Conservation (phyloP, 2,329 filamentous ascomycete genomes). For the Aotearoamyces nothofagi region DNA sequence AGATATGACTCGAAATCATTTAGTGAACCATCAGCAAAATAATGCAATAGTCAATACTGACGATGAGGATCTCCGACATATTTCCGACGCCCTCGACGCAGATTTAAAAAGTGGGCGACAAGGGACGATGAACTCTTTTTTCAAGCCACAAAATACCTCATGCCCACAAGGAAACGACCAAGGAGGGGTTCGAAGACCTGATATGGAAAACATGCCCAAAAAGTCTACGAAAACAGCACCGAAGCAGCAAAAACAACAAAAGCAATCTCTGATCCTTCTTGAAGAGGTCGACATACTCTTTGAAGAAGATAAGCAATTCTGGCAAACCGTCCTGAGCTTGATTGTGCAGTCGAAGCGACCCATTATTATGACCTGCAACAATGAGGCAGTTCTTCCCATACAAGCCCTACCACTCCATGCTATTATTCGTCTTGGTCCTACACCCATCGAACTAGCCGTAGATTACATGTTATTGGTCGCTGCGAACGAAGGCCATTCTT, state of each 20-base stretch:
- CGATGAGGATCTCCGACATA: conserved; percentile 20
- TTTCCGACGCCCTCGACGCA: conserved; percentile 30
- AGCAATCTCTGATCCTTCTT: conserved; percentile 84
- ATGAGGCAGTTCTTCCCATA: conserved; percentile 69
- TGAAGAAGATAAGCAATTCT: conserved; percentile 92
- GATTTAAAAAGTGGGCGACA: conserved; percentile 57
- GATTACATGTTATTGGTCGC: conserved; percentile 74
- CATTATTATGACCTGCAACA: conserved; percentile 89
- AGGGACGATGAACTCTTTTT: conserved; percentile 68
- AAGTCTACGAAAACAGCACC: conserved; percentile 3
- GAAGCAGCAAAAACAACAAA: conserved; percentile 36
- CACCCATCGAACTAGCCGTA: conserved; percentile 51
- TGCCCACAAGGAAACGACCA: conserved; percentile 11
- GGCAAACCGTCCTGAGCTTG: conserved; percentile 64
- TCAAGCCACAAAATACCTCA: conserved; percentile 37
- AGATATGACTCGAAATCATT: conserved; percentile 92
- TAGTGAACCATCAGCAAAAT: conserved; percentile 38
- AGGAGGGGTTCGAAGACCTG: no score
- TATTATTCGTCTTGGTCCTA: conserved; percentile 60
- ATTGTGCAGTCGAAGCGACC: conserved; percentile 77
- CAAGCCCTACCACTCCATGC: conserved; percentile 66
- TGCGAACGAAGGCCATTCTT: conserved; percentile 75
- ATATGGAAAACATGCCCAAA: no score
- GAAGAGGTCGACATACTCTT: conserved; percentile 92
- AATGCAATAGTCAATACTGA: no score